Evolutionary conservation across 1,284 basidiomycete genomes (phyloP), one percentile per base, ranked within the genome.

Genomic region (Cutaneotrichosporon sp.): DNA sequence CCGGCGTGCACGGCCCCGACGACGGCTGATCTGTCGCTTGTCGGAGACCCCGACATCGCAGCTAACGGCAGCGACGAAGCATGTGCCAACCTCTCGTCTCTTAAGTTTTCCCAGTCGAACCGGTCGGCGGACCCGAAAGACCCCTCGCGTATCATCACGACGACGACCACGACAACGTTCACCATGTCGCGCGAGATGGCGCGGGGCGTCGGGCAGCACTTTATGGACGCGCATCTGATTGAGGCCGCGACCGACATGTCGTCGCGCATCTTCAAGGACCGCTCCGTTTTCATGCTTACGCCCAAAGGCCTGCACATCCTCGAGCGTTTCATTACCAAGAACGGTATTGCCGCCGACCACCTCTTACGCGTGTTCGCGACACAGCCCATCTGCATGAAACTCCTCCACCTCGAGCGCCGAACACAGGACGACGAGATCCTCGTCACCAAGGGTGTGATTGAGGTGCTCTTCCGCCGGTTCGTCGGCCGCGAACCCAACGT

Each of bases 171-270:
- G 9, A 99, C 96, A 40, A 98, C 96, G 20, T 99, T 99, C 77
- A 93, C 91, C 58, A 98, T 99, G 96, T 92, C 90, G 61, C 85
- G 92, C 62, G 94, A 98, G 44, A 98, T 98, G 88, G 96, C 96
- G 57, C 96, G 97, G 77, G 91, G 90, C 34, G 97, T 98, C 84
- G 91, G 91, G 76, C 94, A 98, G 76, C 93, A 97, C 70, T 98
- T 97, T 70, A 94, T 99, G 88, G 94, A 98, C 62, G 93, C 94
- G 47, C 87, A 92, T 57, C 81, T 98, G 60, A 92, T 98, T 62
- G 93, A 97, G 75, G 97, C 97, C 71, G 93, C 92, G 13, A 85
- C 89, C 17, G 96, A 98, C 75, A 84, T 87, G 18, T 80, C 81
- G 26, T 87, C 87, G 20, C 86, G 86, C 65, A 80, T 88, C 41